Percentiles rank a stretch among this genome's conserved stretches.
phyloP scores from a whole-genome alignment of 176 grass and related monocot genomes.

The Secale cereale region DNA sequence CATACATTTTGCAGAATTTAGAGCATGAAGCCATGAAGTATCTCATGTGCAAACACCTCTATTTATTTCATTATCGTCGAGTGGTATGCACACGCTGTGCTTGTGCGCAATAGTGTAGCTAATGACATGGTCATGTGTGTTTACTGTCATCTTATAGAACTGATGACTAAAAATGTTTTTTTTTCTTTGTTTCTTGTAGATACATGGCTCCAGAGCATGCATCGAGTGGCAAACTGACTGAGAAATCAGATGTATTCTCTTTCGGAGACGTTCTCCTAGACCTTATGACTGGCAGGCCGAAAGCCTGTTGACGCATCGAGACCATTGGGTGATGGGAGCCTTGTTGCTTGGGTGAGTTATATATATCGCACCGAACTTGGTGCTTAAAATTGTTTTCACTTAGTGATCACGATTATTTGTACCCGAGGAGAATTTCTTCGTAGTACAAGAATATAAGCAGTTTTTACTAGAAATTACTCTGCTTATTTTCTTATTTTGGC shows the following conservation, averaged over 20 bases:
- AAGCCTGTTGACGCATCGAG: constrained; percentile 72
- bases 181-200: constrained; percentile 23
- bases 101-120: no score
- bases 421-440: no score
- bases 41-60: no score
- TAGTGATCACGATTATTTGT: not conserved
- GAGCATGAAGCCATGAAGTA: no score
- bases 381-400: not conserved
- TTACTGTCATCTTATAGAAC: not conserved
- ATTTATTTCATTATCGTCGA: no score
- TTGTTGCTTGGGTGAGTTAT: constrained; percentile 86
- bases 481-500: no score
- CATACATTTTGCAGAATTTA: no score
- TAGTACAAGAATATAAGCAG: no score
- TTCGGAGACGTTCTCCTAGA: constrained; percentile 94
- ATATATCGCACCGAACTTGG: not conserved
- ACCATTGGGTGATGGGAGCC: constrained; percentile 70
- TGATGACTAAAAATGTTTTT: not conserved
- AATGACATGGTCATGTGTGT: no score
- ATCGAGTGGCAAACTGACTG: constrained; percentile 86
- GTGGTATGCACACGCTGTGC: no score
- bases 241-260: constrained; percentile 88
- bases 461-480: no score
- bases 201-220: constrained; percentile 95
- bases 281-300: constrained; percentile 79